Evolutionary conservation across 2,329 filamentous ascomycete species (phyloP), one percentile per base, ranked within the genome.

Genomic region (Talaromyces sp.): DNA sequence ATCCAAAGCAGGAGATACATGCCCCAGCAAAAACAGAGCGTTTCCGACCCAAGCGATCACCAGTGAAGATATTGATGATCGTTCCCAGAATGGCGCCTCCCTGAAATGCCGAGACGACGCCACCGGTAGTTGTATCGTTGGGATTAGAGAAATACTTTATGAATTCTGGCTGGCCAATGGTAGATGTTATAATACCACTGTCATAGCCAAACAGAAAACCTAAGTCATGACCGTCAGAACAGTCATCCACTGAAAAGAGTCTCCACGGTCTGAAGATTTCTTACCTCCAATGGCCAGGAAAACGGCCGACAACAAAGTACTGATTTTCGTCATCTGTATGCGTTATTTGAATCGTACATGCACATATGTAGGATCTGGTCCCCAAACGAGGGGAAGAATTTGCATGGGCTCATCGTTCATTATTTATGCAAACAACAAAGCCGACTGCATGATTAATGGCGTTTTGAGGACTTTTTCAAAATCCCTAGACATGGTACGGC

Each of bases 81-180:
- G 56, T 56, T 11, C 56, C 53, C 10, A 56, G 30, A 2, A 69
- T 65, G 5, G 68, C 67, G 29, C 72, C 72, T 3, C 71, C 72
- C 32, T 70, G 66, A 49, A 74, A 75, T 14, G 69, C 64, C 10
- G 67, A 70, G 11, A 75, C 72, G 4, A 75, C 66, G 1, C 70
- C 71, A 19, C 73, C 64, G 13, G 54, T 64, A 2, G 57, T 54
- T 19, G 45, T 58, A 20, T 60, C 54, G 20, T 47, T 60, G 1
- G 59, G 60, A n/a, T 58, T 52, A 42, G 39, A 48, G 30, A 66
- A 64, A 40, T 67, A 67, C 30, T 60, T 51, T 33, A 64, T 58
- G 47, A 70, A 70, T 4, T 60, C 47, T 7, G 60, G 47, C 37
- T 69, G 66, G 29, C 52, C 65, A 30, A 71, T 70, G 0, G 67